phyloP scores from a whole-genome alignment of 768 basidiomycete genomes.

The Boletus patriciae region DNA sequence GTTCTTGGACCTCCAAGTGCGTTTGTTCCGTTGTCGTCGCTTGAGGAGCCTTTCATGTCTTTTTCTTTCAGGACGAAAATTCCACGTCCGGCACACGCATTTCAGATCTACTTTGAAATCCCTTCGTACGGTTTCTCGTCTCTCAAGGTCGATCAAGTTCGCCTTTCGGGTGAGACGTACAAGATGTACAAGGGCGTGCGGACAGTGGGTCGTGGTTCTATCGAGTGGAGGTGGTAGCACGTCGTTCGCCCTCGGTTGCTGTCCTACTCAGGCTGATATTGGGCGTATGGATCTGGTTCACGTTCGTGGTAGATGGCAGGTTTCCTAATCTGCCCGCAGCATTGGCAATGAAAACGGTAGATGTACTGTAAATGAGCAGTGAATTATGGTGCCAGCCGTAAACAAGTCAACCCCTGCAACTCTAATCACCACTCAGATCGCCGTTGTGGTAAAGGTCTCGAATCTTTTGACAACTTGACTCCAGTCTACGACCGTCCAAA shows the following conservation, averaged over 20 bases:
- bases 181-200: constrained; percentile 93
- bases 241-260: not conserved
- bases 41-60: not conserved
- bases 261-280: not conserved
- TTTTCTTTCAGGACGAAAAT: constrained; percentile 35
- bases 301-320: not conserved
- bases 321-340: too few species aligned
- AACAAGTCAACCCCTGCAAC: constrained; percentile 2
- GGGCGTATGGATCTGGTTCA: not conserved
- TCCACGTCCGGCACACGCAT: constrained; percentile 70
- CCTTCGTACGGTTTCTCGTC: constrained; percentile 72
- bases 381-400: constrained; percentile 18
- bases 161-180: constrained; percentile 74
- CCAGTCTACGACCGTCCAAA: constrained; percentile 87
- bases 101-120: constrained; percentile 72
- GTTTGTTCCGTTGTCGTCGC: constrained; percentile 22
- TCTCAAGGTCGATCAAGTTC: constrained; percentile 83
- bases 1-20: constrained; percentile 71
- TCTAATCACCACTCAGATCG: constrained; percentile 10
- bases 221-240: constrained; percentile 37
- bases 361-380: constrained; percentile 21
- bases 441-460: constrained; percentile 19
- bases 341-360: constrained; percentile 1
- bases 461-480: constrained; percentile 45
- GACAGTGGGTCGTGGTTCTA: constrained; percentile 41